Conservation (phyloP, 2,329 filamentous ascomycete genomes). For the Tolypocladium guangdongense region DNA sequence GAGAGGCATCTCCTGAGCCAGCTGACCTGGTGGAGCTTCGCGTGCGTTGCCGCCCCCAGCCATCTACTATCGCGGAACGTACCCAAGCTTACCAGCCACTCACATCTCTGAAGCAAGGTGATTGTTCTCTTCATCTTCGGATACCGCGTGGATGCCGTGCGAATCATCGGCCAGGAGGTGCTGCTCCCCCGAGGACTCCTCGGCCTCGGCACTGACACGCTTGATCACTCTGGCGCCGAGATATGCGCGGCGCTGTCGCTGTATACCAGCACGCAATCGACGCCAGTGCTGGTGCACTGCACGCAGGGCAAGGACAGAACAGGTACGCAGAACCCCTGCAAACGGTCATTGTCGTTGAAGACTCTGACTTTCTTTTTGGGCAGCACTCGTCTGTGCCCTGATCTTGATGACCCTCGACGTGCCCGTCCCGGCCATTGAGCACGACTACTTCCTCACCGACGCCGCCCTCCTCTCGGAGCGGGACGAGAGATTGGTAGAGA, state of each 20-base stretch:
- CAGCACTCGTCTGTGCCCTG: slow-evolving; percentile 59
- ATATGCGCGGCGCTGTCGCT: slow-evolving; percentile 31
- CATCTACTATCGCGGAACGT: too few relatives aligned
- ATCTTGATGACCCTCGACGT: slow-evolving; percentile 53
- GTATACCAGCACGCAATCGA: slow-evolving; percentile 24
- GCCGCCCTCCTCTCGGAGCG: slow-evolving; percentile 48
- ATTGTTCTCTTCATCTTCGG: slow-evolving; percentile 53
- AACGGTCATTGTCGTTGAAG: neutral
- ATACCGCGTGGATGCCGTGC: slow-evolving; percentile 58
- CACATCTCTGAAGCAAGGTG: slow-evolving; percentile 24
- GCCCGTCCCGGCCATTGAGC: slow-evolving; percentile 46
- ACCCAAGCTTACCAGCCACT: neutral
- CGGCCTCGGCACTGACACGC: slow-evolving; percentile 57
- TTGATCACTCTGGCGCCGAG: slow-evolving; percentile 56
- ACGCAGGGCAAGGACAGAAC: slow-evolving; percentile 79
- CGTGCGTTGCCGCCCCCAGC: slow-evolving; percentile 31
- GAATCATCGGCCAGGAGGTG: slow-evolving; percentile 56
- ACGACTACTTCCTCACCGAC: slow-evolving; percentile 62
- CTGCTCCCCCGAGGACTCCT: slow-evolving; percentile 63
- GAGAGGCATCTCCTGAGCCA: slow-evolving; percentile 56
- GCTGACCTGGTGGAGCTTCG: slow-evolving; percentile 54
- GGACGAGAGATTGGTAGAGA: slow-evolving; percentile 55
- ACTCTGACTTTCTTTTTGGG: slow-evolving; percentile 18
- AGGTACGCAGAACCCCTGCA: slow-evolving; percentile 10
- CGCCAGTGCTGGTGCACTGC: slow-evolving; percentile 67